These are phyloP conservation scores for Epichloe brachyelytri DNA, from an alignment of 2,329 filamentous ascomycete species.

Conservation along the genomic window DNA sequence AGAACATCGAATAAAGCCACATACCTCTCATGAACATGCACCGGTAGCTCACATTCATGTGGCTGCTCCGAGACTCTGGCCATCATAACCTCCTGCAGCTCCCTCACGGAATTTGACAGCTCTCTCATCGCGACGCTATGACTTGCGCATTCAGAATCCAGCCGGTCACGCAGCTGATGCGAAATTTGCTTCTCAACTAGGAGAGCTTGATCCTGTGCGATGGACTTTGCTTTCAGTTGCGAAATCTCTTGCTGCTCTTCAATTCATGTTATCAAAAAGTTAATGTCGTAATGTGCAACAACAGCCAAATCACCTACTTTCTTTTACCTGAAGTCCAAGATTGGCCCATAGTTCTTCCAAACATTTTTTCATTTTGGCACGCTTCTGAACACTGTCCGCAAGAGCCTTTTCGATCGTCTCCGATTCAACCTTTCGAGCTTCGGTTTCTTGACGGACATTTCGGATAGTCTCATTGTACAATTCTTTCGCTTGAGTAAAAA, in stretches of 20 bases:
- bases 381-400: conserved; percentile 17
- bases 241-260: conserved; percentile 15
- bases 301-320: conserved; percentile 11
- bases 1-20: not conserved
- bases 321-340: conserved; percentile 10
- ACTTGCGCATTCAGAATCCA: not conserved
- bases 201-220: conserved; percentile 10
- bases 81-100: not conserved
- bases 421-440: conserved; percentile 11
- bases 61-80: not conserved
- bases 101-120: not conserved
- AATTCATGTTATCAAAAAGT: not conserved
- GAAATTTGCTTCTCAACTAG: not conserved
- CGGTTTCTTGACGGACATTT: conserved; percentile 21
- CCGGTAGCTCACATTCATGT: not conserved
- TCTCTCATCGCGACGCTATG: not conserved
- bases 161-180: not conserved
- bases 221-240: conserved; percentile 10
- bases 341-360: conserved; percentile 16
- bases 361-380: conserved; percentile 19
- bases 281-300: not conserved
- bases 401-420: conserved; percentile 16
- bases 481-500: conserved; percentile 23
- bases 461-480: conserved; percentile 21
- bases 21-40: not conserved